These are phyloP conservation scores for Botrytis hyacinthi DNA, from an alignment of 2,329 filamentous ascomycete species.

Conservation along the genomic window DNA sequence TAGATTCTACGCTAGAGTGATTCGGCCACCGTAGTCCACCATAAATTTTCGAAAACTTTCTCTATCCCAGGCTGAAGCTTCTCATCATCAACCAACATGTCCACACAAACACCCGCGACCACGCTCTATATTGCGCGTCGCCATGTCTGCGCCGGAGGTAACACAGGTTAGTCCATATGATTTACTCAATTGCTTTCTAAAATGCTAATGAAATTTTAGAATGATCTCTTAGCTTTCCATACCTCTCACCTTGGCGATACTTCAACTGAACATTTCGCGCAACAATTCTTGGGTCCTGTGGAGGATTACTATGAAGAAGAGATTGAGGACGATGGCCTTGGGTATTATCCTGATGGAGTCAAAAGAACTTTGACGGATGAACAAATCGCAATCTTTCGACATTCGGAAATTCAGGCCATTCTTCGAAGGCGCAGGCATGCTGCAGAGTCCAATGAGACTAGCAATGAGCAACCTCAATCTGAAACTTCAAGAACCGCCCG, in stretches of 20 bases:
- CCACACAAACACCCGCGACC: background rate
- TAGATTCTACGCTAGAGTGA: background rate
- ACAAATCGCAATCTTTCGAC: constrained; percentile 85
- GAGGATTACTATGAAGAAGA: constrained; percentile 46
- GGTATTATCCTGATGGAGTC: constrained; percentile 81
- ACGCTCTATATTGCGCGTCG: constrained; percentile 6
- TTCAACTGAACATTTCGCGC: constrained; percentile 55
- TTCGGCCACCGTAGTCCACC: constrained; percentile 10
- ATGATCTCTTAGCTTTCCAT: constrained; percentile 36
- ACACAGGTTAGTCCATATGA: constrained; percentile 1
- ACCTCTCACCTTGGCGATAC: constrained; percentile 32
- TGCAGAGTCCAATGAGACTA: constrained; percentile 26
- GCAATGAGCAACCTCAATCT: constrained; percentile 7
- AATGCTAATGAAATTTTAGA: constrained; percentile 23
- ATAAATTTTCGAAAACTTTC: constrained; percentile 17
- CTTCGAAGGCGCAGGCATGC: constrained; percentile 50
- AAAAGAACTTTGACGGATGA: constrained; percentile 90
- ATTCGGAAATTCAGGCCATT: constrained; percentile 78
- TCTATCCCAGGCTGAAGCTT: background rate
- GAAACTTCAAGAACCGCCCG: background rate
- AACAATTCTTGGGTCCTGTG: constrained; percentile 48
- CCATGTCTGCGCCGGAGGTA: constrained; percentile 18
- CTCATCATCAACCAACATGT: constrained; percentile 7
- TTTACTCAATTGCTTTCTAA: background rate
- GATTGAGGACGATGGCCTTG: constrained; percentile 65